Conservation (phyloP, 306 rosid species). For the Begonia masoniana region DNA sequence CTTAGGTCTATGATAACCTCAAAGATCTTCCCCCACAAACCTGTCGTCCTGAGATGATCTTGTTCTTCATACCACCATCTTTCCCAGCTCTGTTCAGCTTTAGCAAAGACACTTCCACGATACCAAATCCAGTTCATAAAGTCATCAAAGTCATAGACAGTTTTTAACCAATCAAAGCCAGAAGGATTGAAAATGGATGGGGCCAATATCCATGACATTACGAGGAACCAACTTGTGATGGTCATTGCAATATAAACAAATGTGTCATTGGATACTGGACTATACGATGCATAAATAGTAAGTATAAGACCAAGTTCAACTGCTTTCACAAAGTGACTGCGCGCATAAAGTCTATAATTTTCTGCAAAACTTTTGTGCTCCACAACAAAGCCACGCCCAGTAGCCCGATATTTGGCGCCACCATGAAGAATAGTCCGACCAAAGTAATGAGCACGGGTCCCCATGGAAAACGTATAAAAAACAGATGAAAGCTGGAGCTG, state of each 20-base stretch:
- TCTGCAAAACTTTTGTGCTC: slow-evolving; percentile 81
- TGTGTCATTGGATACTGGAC: slow-evolving; percentile 44
- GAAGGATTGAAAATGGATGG: slow-evolving; percentile 81
- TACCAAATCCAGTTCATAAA: slow-evolving; percentile 77
- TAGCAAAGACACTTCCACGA: slow-evolving; percentile 69
- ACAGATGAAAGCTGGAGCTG: slow-evolving; percentile 88
- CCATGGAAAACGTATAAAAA: slow-evolving; percentile 79
- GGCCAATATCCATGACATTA: slow-evolving; percentile 66
- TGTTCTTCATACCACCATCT: slow-evolving; percentile 97
- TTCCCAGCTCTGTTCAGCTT: slow-evolving; percentile 94
- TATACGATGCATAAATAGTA: slow-evolving; percentile 48
- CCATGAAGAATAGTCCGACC: slow-evolving; percentile 87
- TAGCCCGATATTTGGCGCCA: slow-evolving; percentile 82
- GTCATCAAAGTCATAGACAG: slow-evolving; percentile 73
- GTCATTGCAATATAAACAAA: slow-evolving; percentile 73
- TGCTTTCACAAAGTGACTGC: slow-evolving; percentile 91
- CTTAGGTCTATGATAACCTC: slow-evolving; percentile 71
- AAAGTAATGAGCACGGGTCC: slow-evolving; percentile 71
- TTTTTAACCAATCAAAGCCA: slow-evolving; percentile 90
- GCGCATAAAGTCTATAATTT: slow-evolving; percentile 77
- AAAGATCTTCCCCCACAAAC: slow-evolving; percentile 69
- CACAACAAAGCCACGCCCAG: slow-evolving; percentile 93
- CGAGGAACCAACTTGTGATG: slow-evolving; percentile 76
- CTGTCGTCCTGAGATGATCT: slow-evolving; percentile 65
- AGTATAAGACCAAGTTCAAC: slow-evolving; percentile 76